Base-by-base conservation (phyloP, 768 basidiomycete genomes). In the Royoungia palumana region DNA sequence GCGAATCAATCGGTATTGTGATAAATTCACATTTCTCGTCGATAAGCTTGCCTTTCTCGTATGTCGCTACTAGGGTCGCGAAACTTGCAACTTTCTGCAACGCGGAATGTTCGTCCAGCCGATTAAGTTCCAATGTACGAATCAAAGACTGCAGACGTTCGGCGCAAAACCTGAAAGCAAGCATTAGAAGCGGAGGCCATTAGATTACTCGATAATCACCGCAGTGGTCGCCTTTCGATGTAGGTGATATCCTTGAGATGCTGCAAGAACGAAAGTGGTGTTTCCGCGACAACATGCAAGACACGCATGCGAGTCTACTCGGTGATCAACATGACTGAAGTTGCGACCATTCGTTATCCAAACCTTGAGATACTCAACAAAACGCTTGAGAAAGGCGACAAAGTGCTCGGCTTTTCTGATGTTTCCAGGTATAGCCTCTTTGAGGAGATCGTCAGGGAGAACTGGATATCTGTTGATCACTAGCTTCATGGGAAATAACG, bases 351-450 rank as follows among this genome's bases (percentile, higher is more conserved):
- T 7, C 6, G 30, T 19, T 30, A 34, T 39, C 28, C 44, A 19
- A 43, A 93, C 95, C 80, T 98, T 99, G 44, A 99, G 79, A 68
- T 99, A 99, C 71, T 99, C 96, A 21, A 99, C 93, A 62, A 99
- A 96, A 45, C 96, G 84, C 69, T 95, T 97, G 53, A 99, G 70
- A 72, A 99, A 99, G 0, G 96, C 95, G 14, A 97, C 92, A 60
- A 99, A 99, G 70, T 99, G 96, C 63, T 99, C 96, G 0, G 96
- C 96, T 67, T 98, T 96, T 39, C 96, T 80, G 51, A 99, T 99
- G 61, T 99, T 99, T 11, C 96, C 96, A 27, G 96, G 96, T 41
- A 99, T 80, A 6, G 96, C 95, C 71, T 99, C 96, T 44, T 85
- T 87, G 40, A 99, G 74, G 40, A 99, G 79, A 65, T 99, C 96